Conservation (phyloP, 441 rosid genomes). For the Breynia disticha region DNA sequence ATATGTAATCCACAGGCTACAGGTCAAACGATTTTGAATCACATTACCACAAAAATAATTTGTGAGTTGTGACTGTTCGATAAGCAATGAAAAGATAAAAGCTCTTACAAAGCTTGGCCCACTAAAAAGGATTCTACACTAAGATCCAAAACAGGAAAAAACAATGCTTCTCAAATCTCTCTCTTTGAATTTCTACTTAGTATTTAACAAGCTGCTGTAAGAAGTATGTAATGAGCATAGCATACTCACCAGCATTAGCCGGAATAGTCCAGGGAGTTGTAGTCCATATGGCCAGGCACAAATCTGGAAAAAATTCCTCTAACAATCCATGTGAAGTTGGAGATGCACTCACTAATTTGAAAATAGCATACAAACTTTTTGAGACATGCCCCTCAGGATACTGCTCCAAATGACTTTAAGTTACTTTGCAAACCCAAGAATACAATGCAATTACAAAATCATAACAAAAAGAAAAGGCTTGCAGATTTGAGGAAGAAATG, state of each 20-base stretch:
- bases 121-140: not conserved
- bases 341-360: constrained; percentile 45
- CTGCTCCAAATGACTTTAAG: constrained; percentile 28
- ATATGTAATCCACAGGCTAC: no score
- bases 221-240: constrained; percentile 4
- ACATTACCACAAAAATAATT: no score
- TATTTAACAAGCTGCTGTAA: not conserved
- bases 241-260: constrained; percentile 78
- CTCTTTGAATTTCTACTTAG: not conserved
- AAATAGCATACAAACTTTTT: constrained; percentile 78
- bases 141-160: not conserved
- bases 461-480: not conserved
- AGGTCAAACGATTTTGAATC: no score
- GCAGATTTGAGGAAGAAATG: not conserved
- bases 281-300: constrained; percentile 88
- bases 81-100: no score
- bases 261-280: constrained; percentile 99
- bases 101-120: not conserved
- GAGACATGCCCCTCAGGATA: constrained; percentile 97
- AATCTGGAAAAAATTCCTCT: constrained; percentile 64
- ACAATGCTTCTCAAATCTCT: not conserved
- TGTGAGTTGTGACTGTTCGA: no score
- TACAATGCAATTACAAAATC: constrained; percentile 10
- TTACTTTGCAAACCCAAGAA: constrained; percentile 1
- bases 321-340: constrained; percentile 33